Base-by-base conservation (phyloP, 2,329 filamentous ascomycete genomes). In the Paraphoma chrysanthemicola region DNA sequence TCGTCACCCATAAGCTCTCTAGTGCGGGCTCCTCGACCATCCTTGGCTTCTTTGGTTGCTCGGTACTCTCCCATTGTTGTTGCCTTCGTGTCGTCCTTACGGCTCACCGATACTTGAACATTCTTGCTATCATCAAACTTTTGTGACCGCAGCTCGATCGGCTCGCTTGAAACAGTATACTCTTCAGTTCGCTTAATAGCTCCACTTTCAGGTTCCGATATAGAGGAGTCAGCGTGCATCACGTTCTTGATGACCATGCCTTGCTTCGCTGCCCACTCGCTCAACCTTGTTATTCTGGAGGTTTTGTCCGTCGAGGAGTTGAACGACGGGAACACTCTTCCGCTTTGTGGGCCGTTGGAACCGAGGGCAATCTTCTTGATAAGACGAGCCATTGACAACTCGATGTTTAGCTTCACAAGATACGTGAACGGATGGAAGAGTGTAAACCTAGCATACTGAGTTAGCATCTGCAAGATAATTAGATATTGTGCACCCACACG, bases 351-450 rank as follows among this genome's bases (percentile, higher is more conserved):
- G 18, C 30, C 30, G 18, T 33, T 43, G 18, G 47, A 49, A n/a
- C 59, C 57, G 3, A 61, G 46, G 3, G 63, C 67, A 33, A 70
- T 63, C 28, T 56, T 61, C 12, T 62, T 75, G 52, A 82, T 80
- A 12, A 83, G 73, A 42, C 80, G 67, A 79, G 66, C 66, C 64
- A 69, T 66, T 0, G 63, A 67, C 59, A 69, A 54, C 29, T 69
- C 66, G 11, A 69, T 82, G 56, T 81, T 74, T 3, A 83, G 73
- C 57, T 83, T 83, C 52, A 79, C 66, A 28, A 81, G 69, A 60
- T 80, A 82, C 1, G 76, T 80, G 1, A 83, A 65, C 0, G 81
- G 81, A 48, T 81, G 78, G 56, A 81, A 79, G 53, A 82, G 79
- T 9, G 81, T 71, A 59, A 81, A 83, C 23, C 69, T 74, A 48